Evolutionary conservation across 2,329 filamentous ascomycete genomes (phyloP).

Genomic region (Nigrospora sphaerica): DNA sequence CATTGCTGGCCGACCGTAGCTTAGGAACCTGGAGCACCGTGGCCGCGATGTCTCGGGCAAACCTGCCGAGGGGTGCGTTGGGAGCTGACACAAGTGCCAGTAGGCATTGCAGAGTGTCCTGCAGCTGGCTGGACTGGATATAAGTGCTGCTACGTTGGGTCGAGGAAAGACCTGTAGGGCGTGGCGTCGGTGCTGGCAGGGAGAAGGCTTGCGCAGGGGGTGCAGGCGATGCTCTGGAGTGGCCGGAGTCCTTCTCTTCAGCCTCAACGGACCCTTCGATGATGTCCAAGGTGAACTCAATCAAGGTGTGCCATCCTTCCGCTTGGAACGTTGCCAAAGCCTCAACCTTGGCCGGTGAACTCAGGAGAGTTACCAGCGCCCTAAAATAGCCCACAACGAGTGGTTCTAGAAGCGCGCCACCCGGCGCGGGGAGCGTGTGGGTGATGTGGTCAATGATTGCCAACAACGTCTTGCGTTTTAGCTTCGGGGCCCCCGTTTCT

Average conservation of each 20-base stretch:
- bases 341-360: conserved; percentile 71
- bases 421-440: conserved; percentile 58
- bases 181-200: conserved; percentile 19
- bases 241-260: conserved; percentile 25
- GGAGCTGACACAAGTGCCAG: conserved; percentile 55
- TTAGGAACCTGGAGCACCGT: conserved; percentile 55
- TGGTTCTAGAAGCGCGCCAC: conserved; percentile 59
- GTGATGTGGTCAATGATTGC: conserved; percentile 76
- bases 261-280: conserved; percentile 46
- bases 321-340: conserved; percentile 53
- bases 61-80: conserved; percentile 58
- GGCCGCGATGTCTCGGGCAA: conserved; percentile 47
- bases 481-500: conserved; percentile 57
- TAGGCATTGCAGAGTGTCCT: conserved; percentile 59
- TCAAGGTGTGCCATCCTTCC: conserved; percentile 60
- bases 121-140: conserved; percentile 26
- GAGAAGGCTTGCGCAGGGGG: conserved; percentile 20
- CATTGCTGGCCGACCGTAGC: conserved; percentile 48
- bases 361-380: conserved; percentile 62
- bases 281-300: conserved; percentile 64
- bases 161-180: conserved; percentile 16
- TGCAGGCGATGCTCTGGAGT: conserved; percentile 39
- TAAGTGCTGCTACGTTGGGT: conserved; percentile 13
- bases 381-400: conserved; percentile 74
- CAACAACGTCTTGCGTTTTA: conserved; percentile 72